Percentiles rank a stretch among this genome's conserved stretches.
Conservation (phyloP, 495 filamentous ascomycete genomes). For the Neurospora sp. region DNA sequence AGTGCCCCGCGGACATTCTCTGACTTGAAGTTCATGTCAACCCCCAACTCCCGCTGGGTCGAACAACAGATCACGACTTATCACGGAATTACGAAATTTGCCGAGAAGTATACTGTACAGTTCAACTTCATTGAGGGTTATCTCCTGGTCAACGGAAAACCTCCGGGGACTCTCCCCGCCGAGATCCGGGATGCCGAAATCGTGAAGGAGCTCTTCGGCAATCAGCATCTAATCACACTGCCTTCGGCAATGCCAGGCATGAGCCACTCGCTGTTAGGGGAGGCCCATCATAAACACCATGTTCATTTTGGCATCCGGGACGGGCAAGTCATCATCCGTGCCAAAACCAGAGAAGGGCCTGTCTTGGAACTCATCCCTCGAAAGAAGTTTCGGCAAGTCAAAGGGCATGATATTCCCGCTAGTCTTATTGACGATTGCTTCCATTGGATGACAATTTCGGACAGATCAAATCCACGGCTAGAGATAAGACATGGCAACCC, state of each 20-base stretch:
- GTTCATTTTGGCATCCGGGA: not conserved
- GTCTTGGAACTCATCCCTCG: not conserved
- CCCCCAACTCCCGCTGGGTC: not conserved
- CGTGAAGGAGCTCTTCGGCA: not conserved
- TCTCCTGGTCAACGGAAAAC: not conserved
- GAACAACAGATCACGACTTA: not conserved
- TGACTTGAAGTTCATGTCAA: not conserved
- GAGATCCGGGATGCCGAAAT: not conserved
- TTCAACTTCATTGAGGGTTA: not conserved
- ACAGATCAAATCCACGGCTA: not conserved
- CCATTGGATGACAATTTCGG: slow-evolving; percentile 1
- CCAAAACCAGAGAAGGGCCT: not conserved
- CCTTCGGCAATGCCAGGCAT: not conserved
- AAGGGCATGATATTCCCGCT: not conserved
- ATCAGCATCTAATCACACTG: not conserved
- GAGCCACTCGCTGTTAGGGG: not conserved
- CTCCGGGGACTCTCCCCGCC: not conserved
- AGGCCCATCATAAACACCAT: not conserved
- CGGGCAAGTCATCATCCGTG: not conserved
- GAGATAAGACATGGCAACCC: not conserved
- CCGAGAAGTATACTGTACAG: not conserved
- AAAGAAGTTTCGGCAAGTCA: not conserved
- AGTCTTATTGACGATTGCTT: not conserved
- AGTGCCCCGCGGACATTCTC: not conserved
- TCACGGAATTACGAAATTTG: not conserved